Evolutionary conservation across 257 asterid genomes (phyloP), one percentile per base, ranked within the genome.

Genomic region (Solanum bulbocastanum): DNA sequence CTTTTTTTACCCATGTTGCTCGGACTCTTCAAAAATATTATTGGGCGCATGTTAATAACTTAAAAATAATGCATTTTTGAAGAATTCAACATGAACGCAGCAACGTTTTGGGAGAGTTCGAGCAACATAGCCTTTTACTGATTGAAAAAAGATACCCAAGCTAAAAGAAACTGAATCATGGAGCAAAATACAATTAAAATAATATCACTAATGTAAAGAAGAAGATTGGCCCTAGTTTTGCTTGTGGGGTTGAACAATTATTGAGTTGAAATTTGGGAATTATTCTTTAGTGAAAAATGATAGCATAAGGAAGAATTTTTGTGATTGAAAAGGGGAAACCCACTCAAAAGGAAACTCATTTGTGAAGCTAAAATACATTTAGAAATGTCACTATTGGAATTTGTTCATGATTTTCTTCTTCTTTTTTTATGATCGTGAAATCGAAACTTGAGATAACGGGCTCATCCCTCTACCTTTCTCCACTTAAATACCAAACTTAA

Each of bases 11-110:
- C 62, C 16, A 49, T 15, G 60, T 49, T 52, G 0, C 0, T 18
- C 0, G 6, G 22, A 49, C 58, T 14, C 20, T 49, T 0, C 16
- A 49, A 56, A 56, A 56, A 18, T 56, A 56, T 52, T 46, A 18
- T 5, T 56, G 10, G 3, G 6, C 18, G n/a, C 11, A 5, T 56
- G n/a, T 56, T 4, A 0, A 1, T 18, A 18, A 18, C n/a, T 56
- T 56, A 3, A 52, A 40, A 56, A 56, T 56, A 56, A 18, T 18
- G n/a, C 2, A 56, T 0, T 56, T 56, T 6, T 56, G 65, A 0
- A 56, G n/a, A 56, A 0, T 56, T 56, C 0, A 0, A 6, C 65
- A 56, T 18, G 1, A 1, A 18, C 18, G 0, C n/a, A 56, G n/a
- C n/a, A 56, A 20, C 65, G 1, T 6, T 56, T 56, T 56, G 11